These are phyloP conservation scores for Lunularia cruciata DNA, from an alignment of 225 moss, liverwort and hornwort species.

Conservation along the genomic window DNA sequence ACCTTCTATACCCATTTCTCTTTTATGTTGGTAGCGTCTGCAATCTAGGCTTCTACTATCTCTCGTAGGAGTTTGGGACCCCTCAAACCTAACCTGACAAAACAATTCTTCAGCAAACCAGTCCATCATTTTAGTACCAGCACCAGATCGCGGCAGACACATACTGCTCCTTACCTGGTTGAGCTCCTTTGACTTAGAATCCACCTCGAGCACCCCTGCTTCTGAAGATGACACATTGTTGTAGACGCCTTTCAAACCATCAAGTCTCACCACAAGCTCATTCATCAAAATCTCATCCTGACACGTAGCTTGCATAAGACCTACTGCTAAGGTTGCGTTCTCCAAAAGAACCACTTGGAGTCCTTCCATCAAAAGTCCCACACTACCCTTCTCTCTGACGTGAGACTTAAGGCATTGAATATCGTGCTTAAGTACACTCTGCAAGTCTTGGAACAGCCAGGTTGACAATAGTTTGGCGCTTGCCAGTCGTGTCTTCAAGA, in stretches of 20 bases:
- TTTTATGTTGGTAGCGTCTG: slow-evolving; percentile 6
- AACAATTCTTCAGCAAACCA: slow-evolving; percentile 26
- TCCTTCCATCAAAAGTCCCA: slow-evolving; percentile 48
- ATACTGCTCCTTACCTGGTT: slow-evolving; percentile 34
- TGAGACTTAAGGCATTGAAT: slow-evolving; percentile 50
- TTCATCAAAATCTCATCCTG: slow-evolving; percentile 33
- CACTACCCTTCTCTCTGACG: slow-evolving; percentile 37
- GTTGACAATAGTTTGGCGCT: slow-evolving; percentile 56
- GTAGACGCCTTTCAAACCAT: slow-evolving; percentile 28
- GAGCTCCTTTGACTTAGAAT: background rate
- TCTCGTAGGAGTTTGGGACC: slow-evolving; percentile 13
- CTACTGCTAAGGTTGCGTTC: slow-evolving; percentile 49
- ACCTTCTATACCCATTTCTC: slow-evolving; percentile 21
- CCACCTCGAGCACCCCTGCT: background rate
- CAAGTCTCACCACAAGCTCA: slow-evolving; percentile 37
- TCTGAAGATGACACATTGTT: slow-evolving; percentile 5
- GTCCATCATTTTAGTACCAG: slow-evolving; percentile 27
- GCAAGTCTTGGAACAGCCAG: slow-evolving; percentile 59
- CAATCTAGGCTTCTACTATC: slow-evolving; percentile 23
- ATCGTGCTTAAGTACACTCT: slow-evolving; percentile 47
- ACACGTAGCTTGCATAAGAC: slow-evolving; percentile 40
- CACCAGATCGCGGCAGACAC: slow-evolving; percentile 4
- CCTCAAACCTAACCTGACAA: slow-evolving; percentile 38
- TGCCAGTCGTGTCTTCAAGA: slow-evolving; percentile 48
- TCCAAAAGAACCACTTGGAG: slow-evolving; percentile 65